A percentile compares a stretch with the other conserved stretches of the same genome.
Evolutionary conservation across 495 filamentous ascomycete species (phyloP).

Genomic region (Extremus antarcticus): DNA sequence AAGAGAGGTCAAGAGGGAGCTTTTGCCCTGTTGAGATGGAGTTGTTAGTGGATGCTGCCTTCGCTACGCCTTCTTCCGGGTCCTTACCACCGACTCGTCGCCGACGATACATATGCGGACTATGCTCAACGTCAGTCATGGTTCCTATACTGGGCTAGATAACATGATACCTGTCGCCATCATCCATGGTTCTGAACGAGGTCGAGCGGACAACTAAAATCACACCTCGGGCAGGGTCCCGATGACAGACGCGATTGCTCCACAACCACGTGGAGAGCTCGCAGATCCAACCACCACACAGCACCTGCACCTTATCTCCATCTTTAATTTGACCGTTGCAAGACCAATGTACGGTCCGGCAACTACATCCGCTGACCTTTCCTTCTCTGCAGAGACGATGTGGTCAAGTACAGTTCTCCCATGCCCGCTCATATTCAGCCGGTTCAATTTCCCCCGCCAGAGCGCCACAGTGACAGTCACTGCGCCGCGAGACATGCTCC

Average conservation of each 20-base stretch:
- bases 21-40: constrained; percentile 38
- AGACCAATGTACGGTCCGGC: background rate
- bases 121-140: constrained; percentile 20
- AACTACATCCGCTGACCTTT: too few relatives aligned
- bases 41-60: background rate
- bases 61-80: background rate
- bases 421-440: too few relatives aligned
- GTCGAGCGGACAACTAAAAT: background rate
- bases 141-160: background rate
- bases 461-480: background rate
- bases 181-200: background rate
- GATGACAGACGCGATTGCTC: background rate
- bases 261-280: background rate
- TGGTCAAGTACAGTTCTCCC: too few relatives aligned
- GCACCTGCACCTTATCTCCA: background rate
- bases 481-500: background rate
- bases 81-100: constrained; percentile 53
- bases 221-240: background rate
- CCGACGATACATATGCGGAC: constrained; percentile 95
- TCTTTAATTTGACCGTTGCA: background rate
- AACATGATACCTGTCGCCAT: constrained; percentile 20
- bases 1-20: constrained; percentile 62
- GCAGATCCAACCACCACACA: too few relatives aligned
- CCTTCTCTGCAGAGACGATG: too few relatives aligned
- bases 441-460: background rate